Evolutionary conservation across 169 alveolate genomes (phyloP), one percentile per base, ranked within the genome.

Genomic region (Toxoplasma gondii): DNA sequence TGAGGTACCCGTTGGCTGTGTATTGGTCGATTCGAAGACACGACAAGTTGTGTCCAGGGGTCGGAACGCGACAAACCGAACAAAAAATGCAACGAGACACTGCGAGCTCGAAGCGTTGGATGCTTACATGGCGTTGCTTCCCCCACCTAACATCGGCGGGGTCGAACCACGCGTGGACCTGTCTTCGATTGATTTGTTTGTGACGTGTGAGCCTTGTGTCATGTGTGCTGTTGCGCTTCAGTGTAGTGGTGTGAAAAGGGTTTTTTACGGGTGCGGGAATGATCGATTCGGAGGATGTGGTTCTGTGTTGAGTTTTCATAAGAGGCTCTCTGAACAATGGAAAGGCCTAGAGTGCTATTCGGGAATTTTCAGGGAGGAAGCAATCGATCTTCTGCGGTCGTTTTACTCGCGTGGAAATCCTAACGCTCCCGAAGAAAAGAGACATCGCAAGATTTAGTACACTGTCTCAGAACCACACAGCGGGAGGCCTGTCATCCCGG

Each of bases 211-310:
- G 92, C 98, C 98, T 27, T 97, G 98, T 74, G 95, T 97, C 88
- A 97, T 97, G 98, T 97, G 98, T 94, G 98, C 98, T 24, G 96
- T 96, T 74, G 98, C 98, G 24, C 49, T 97, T 41, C 96, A 93
- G 94, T 95, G 94, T 88, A 80, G 92, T 67, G 97, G 97, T 58
- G 94, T 97, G 45, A 88, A 91, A 88, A 81, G 94, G 58, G 97
- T 96, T 53, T 96, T 94, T 93, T 97, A 94, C 87, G 98, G 98
- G 43, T 97, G 98, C 92, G 88, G 95, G 38, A 97, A 97, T 93
- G 98, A 97, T 88, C 95, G 98, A 70, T 97, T 97, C 93, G 98
- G 98, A 54, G 98, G 98, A 43, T 97, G 98, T 94, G 98, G 98
- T 9, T 95, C 98, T 19, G 97, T 97, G 82, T 93, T 96, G 17